Evolutionary conservation across 768 basidiomycete species (phyloP).

Genomic region (Serendipita sp.): DNA sequence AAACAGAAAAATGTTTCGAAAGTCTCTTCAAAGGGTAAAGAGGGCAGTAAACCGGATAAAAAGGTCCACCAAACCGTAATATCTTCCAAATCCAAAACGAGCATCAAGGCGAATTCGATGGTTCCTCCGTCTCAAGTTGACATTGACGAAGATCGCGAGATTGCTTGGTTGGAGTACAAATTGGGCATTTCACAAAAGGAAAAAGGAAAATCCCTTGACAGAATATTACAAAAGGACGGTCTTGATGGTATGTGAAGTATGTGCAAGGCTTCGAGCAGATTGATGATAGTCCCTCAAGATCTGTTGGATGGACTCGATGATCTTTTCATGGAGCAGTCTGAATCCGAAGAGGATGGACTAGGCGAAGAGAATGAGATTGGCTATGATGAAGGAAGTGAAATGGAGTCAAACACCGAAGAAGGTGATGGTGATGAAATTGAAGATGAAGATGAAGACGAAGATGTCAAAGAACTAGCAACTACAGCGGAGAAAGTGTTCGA

Average conservation of each 20-base stretch:
- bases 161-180: constrained; percentile 64
- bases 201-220: constrained; percentile 24
- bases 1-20: neutral
- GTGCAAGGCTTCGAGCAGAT: neutral
- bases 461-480: constrained; percentile 11
- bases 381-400: neutral
- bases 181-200: constrained; percentile 37
- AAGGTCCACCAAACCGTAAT: neutral
- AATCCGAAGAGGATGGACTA: constrained; percentile 17
- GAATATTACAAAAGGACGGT: constrained; percentile 49
- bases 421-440: constrained; percentile 7
- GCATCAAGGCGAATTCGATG: constrained; percentile 14
- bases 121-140: constrained; percentile 16
- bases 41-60: neutral
- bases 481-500: constrained; percentile 12
- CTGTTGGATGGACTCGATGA: constrained; percentile 36
- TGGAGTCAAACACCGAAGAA: neutral
- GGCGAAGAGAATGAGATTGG: constrained; percentile 10
- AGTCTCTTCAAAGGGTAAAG: neutral
- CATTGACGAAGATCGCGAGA: constrained; percentile 68
- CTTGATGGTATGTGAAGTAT: constrained; percentile 44
- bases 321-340: constrained; percentile 15
- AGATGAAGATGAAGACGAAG: constrained; percentile 16
- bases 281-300: constrained; percentile 21
- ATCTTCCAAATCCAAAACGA: constrained; percentile 16